phyloP scores from a whole-genome alignment of 148 eudicot species.

The Pharnaceum exiguum region DNA sequence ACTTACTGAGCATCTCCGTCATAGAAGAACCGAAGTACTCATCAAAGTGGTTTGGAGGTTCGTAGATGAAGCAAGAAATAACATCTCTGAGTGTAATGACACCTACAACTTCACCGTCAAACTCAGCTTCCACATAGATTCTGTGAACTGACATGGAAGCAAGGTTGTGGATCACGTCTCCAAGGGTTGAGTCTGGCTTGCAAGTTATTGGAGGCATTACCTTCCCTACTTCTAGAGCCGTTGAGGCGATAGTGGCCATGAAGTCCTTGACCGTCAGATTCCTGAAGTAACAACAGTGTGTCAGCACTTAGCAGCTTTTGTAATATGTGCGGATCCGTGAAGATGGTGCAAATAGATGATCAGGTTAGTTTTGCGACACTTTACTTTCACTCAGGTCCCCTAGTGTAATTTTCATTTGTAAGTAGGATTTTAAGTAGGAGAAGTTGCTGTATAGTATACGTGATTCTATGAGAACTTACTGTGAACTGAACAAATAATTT shows the following conservation, averaged over 20 bases:
- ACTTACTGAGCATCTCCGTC: conserved; percentile 45
- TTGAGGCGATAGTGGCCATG: conserved; percentile 43
- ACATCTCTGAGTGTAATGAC: conserved; percentile 92
- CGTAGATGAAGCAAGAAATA: conserved; percentile 80
- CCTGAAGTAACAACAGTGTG: conserved; percentile 35
- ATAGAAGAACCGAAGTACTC: conserved; percentile 59
- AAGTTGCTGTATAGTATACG: too few species aligned
- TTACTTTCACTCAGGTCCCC: too few species aligned
- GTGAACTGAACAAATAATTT: too few species aligned
- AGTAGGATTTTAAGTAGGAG: too few species aligned
- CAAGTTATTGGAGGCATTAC: conserved; percentile 62
- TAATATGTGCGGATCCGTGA: neutral
- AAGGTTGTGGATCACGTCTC: conserved; percentile 55
- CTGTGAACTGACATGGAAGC: conserved; percentile 71
- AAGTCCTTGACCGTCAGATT: conserved; percentile 66
- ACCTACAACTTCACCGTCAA: conserved; percentile 51
- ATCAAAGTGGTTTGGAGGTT: conserved; percentile 77
- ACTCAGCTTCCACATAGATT: conserved; percentile 46
- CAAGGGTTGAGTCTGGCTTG: conserved; percentile 52
- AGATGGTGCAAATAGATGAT: too few species aligned
- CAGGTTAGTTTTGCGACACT: too few species aligned
- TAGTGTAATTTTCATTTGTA: too few species aligned
- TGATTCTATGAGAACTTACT: too few species aligned
- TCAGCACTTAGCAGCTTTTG: neutral
- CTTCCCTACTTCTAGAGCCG: conserved; percentile 36